Conservation (phyloP, 768 basidiomycete species). For the Pleurotus eryngii region DNA sequence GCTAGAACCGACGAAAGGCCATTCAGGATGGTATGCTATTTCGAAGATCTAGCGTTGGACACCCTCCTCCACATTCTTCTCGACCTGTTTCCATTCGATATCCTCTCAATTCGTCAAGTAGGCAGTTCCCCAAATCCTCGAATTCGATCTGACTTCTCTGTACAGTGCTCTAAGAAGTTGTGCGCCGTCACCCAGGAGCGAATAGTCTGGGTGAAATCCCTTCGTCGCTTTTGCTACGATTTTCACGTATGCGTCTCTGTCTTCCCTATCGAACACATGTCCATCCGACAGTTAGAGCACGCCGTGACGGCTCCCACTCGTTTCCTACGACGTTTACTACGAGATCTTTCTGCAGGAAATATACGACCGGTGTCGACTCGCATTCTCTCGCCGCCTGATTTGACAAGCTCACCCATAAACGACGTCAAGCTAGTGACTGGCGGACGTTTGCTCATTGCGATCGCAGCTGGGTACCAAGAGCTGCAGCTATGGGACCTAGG, state of each 20-base stretch:
- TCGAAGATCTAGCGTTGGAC: neutral
- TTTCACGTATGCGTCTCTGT: conserved; percentile 18
- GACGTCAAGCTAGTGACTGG: conserved; percentile 23
- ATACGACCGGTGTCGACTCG: conserved; percentile 10
- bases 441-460: conserved; percentile 26
- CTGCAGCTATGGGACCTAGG: conserved; percentile 27
- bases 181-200: conserved; percentile 15
- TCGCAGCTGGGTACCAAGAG: conserved; percentile 9
- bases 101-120: conserved; percentile 6
- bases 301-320: conserved; percentile 21
- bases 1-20: neutral
- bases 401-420: neutral
- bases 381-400: conserved; percentile 12
- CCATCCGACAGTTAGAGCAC: conserved; percentile 21
- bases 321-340: conserved; percentile 12
- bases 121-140: neutral
- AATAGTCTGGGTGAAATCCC: conserved; percentile 25
- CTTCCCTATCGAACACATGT: conserved; percentile 23
- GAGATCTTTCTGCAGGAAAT: neutral
- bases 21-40: conserved; percentile 4
- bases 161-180: conserved; percentile 23
- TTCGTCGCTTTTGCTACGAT: conserved; percentile 17
- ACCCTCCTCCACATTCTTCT: conserved; percentile 6
- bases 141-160: neutral
- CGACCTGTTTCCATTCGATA: conserved; percentile 1